Base-by-base conservation (phyloP, 768 basidiomycete species). In the Russula abietina region DNA sequence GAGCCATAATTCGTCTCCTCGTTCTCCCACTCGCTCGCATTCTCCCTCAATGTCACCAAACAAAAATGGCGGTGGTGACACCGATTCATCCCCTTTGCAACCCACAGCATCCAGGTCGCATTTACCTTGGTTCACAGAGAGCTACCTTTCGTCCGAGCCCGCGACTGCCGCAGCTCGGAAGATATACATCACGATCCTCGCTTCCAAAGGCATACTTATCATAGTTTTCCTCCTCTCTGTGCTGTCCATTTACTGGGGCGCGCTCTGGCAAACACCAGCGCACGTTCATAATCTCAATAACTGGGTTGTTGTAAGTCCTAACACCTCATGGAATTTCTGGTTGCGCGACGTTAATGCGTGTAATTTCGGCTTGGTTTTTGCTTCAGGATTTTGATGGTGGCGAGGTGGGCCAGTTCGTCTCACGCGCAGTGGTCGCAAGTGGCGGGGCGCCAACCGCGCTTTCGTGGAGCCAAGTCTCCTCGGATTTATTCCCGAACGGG, bases 171-270 rank as follows among this genome's bases (percentile, higher is more conserved):
- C 55, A 1, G 72, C 75, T 19, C 76, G 83, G 22, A 68, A 57
- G 30, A 60, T 69, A 11, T 84, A 82, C 73, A 59, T 80, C 54
- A 78, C 72, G 66, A 74, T 75, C 3, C 72, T 83, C 51, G 6
- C 78, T 7, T 61, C 69, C 11, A 74, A 77, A 19, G 70, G 74
- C 2, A 65, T 75, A 14, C 57, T 71, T 24, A 51, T 78, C 30
- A 69, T 82, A 19, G 69, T 75, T 16, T 49, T 83, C 38, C 69
- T 79, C 24, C 79, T 86, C 63, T 72, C 71, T 0, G 73, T 85
- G 24, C 72, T 86, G 60, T 71, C 83, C 2, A 84, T 87, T 51
- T 86, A 81, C 70, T 87, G 84, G 83, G 84, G 82, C 11, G 79
- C 81, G 14, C 70, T 83, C 4, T 83, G 82, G 73, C 76, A 76